Evolutionary conservation across 495 filamentous ascomycete species (phyloP).

Genomic region (Parachaetomium inaequale): DNA sequence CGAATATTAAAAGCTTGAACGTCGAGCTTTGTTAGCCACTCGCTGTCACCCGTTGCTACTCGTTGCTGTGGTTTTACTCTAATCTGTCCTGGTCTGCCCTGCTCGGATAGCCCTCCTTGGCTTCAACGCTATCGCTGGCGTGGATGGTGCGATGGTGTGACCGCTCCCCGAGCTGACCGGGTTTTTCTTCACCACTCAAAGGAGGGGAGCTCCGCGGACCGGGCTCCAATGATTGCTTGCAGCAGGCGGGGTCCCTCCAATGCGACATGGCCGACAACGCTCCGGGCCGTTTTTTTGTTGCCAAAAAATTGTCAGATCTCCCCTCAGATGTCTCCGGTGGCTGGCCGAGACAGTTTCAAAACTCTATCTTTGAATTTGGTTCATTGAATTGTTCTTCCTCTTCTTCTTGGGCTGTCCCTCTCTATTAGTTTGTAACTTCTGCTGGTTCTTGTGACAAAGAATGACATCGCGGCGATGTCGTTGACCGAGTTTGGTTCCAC

Average conservation of each 20-base stretch:
- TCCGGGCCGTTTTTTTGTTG: slow-evolving; percentile 1
- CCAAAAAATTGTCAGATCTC: not conserved
- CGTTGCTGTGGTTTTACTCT: not conserved
- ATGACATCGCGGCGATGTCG: too few species aligned
- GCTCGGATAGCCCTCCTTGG: not conserved
- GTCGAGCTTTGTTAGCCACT: slow-evolving; percentile 1
- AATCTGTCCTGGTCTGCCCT: slow-evolving; percentile 10
- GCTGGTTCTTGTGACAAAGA: too few species aligned
- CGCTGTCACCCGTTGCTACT: not conserved
- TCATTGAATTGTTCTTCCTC: too few species aligned
- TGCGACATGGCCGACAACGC: slow-evolving; percentile 11
- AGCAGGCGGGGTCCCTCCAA: slow-evolving; percentile 3
- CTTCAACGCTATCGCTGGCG: slow-evolving; percentile 16
- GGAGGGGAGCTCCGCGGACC: slow-evolving; percentile 15
- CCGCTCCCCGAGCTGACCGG: slow-evolving; percentile 14
- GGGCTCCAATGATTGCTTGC: slow-evolving; percentile 12
- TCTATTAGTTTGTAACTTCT: too few species aligned
- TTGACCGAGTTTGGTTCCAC: not conserved
- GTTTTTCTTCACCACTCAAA: slow-evolving; percentile 17
- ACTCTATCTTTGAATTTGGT: too few species aligned
- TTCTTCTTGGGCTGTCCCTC: too few species aligned
- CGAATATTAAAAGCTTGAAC: not conserved
- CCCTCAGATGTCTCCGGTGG: too few species aligned
- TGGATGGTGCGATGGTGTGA: slow-evolving; percentile 31
- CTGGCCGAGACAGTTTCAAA: too few species aligned